Base-by-base conservation (phyloP, 163 green algal species). In the Chlorella variabilis region DNA sequence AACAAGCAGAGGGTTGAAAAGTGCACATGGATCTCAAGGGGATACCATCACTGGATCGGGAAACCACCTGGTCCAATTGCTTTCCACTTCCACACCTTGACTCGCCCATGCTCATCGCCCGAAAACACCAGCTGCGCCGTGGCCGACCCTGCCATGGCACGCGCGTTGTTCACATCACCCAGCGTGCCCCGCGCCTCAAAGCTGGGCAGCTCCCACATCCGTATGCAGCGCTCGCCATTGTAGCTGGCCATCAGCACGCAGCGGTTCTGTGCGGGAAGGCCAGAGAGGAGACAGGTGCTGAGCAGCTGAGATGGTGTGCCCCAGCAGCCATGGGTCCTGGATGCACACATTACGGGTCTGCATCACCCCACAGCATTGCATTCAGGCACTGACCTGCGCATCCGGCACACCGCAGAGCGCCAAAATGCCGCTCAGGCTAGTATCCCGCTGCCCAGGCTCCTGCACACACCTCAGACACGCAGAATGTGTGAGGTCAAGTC, bases 41-140 rank as follows among this genome's bases (percentile, higher is more conserved):
- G n/a, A n/a, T n/a, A n/a, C n/a, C n/a, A n/a, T n/a, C n/a, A n/a
- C n/a, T n/a, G n/a, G 62, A 73, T 73, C 23, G 49, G 71, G 58
- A 84, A 84, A 54, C 66, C 78, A 0, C 78, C 78, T 0, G 78
- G 73, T 25, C 73, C 73, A 18, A 70, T 31, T 38, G 73, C 38
- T 66, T 88, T 87, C 88, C 88, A 93, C 36, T 85, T 82, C 88
- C 88, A 93, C 20, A 91, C 68, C 71, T 90, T 90, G 48, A 92
- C 77, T 27, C 34, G 78, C 41, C 88, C 88, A 31, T 77, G 33
- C 63, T 90, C 78, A 76, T 93, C 89, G 5, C 89, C 89, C 4
- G 75, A 78, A 4, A 90, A 74, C 27, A 91, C 78, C 2, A 90
- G 58, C 18, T 69, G 66, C 6, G 74, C 85, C 20, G 67, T 54